Conservation (phyloP, 202 grass and related monocot genomes). For the Bolboschoenoplectus hybrid region DNA sequence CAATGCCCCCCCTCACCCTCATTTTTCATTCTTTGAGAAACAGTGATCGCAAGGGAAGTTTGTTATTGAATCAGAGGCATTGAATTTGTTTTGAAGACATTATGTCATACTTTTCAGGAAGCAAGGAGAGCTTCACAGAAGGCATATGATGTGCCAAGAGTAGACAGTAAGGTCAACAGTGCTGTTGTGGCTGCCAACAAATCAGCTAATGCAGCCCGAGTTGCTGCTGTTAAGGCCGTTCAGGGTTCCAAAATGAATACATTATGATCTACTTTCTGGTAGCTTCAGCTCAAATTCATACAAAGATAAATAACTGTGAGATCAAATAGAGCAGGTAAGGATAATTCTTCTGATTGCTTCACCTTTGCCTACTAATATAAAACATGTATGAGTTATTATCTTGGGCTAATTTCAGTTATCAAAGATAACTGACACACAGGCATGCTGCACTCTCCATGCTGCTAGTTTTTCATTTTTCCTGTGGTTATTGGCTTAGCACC, state of each 20-base stretch:
- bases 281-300: conserved; percentile 25
- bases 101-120: conserved; percentile 63
- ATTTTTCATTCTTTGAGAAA: conserved; percentile 22
- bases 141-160: conserved; percentile 76
- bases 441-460: conserved; percentile 6
- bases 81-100: conserved; percentile 16
- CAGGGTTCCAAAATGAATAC: conserved; percentile 50
- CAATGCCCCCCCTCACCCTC: not conserved
- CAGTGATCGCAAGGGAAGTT: not conserved
- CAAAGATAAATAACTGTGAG: conserved; percentile 29
- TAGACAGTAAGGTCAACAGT: conserved; percentile 92
- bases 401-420: conserved; percentile 67
- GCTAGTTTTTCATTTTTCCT: conserved; percentile 48
- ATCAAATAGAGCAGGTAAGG: conserved; percentile 4
- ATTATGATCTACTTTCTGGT: conserved; percentile 28
- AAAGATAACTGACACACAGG: conserved; percentile 62
- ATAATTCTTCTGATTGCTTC: conserved; percentile 16
- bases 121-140: conserved; percentile 86
- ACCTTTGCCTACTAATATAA: conserved; percentile 31
- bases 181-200: conserved; percentile 82
- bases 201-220: conserved; percentile 89
- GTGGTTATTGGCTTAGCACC: conserved; percentile 52
- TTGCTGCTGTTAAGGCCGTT: conserved; percentile 87
- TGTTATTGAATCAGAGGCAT: not conserved
- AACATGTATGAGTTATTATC: conserved; percentile 16